Evolutionary conservation across 306 rosid genomes (phyloP), one percentile per base, ranked within the genome.

Genomic region (Vicia faba): DNA sequence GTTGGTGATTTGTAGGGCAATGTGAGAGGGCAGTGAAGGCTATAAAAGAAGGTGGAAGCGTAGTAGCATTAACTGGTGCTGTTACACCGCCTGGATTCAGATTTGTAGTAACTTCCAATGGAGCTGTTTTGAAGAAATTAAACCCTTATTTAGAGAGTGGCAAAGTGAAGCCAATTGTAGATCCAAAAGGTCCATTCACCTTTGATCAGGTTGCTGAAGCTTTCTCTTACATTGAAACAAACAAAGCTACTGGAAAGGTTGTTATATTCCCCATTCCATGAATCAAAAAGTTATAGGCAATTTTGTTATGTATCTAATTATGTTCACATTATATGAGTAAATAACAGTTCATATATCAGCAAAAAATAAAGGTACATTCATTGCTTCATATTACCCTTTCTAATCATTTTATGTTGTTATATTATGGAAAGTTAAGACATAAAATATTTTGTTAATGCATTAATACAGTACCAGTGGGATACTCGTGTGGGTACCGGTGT

Each of bases 11-110:
- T 78, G 68, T 84, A 89, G 98, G 98, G 74, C 97, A 93, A 76
- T 89, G 97, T 64, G 98, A 93, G 2, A 84, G 69, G 78, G 98
- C 97, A 29, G 96, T 89, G 88, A 89, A 86, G 78, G 93, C 75
- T 46, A 79, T 89, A 64, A 88, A 88, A 84, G 96, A 89, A 79
- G 97, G 89, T 14, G 98, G 98, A 0, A 83, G 88, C 44, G 96
- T 93, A 54, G 99, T 90, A 29, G 99, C 84, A 6, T 70, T 90
- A 13, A 93, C 97, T 2, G 99, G 99, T 3, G 96, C 95, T 0
- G 87, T 93, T 39, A 90, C 95, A 12, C 87, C 97, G 23, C 96
- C 99, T 31, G 99, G 97, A 4, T 93, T 93, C 86, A 88, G 99
- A 85, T 93, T 89, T 71, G 97, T 93, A 4, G 96, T 93, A 4